Evolutionary conservation across 257 asterid species (phyloP), one percentile per base, ranked within the genome.

Genomic region (Primulina eburnea): DNA sequence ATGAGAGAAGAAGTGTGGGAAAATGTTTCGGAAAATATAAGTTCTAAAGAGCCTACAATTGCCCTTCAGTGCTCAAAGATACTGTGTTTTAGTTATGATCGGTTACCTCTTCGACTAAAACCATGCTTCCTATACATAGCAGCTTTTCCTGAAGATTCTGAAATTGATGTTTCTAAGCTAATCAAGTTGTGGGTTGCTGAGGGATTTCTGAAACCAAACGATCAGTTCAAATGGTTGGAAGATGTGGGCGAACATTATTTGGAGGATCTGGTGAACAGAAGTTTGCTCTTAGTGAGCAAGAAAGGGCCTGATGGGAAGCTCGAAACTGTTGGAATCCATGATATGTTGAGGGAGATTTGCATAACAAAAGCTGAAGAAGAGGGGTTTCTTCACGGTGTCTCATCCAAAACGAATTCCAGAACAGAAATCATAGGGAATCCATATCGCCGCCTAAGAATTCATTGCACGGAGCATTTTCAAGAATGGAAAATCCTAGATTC

Each of bases 81-180:
- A 37, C 47, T 37, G 0, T 37, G 47, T 37, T 8, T 37, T 8
- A 37, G 47, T 37, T 8, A 37, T 9, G 47, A 37, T 37, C 47
- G 14, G 14, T 55, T 17, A 20, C 24, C 60, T 17, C 60, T 16
- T 55, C 60, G 26, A 2, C 29, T 28, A 28, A 28, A 28, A 28
- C 29, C 29, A 28, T 28, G 29, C 3, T 55, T 55, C 10, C 26
- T 55, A 0, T 20, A 55, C 60, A 17, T 16, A 4, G 38, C n/a
- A 7, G 72, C 72, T 65, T 65, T 65, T 33, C 69, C 57, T 0
- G 14, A 65, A 21, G 60, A 55, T 11, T 55, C 18, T 12, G 24
- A 20, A 16, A 55, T 55, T 4, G 24, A 20, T 5, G 60, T 55
- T 55, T 55, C 60, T 3, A 16, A 16, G 7, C 60, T 55, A 16